phyloP scores from a whole-genome alignment of 2,329 filamentous ascomycete species.

The Neurospora sp. region DNA sequence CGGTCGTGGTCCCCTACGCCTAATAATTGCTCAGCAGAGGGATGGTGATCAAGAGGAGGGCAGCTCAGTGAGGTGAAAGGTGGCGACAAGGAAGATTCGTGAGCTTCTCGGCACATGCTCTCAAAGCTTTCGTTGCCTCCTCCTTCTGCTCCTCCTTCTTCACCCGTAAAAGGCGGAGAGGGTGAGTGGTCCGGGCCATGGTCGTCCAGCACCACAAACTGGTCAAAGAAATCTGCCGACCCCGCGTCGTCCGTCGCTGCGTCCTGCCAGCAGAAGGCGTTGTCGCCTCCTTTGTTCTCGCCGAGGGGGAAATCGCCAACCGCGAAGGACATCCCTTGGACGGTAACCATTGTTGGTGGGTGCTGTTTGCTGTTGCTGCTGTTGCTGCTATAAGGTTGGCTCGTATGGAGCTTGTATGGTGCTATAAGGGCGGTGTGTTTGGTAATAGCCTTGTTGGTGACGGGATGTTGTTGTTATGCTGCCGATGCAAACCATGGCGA shows the following conservation, averaged over 20 bases:
- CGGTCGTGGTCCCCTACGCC: not conserved
- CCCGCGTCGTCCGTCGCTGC: conserved; percentile 6
- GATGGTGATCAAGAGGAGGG: not conserved
- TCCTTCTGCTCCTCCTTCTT: not conserved
- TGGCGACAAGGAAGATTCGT: not conserved
- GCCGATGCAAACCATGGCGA: not conserved
- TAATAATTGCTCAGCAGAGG: not conserved
- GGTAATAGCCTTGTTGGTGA: conserved; percentile 2
- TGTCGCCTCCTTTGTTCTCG: conserved; percentile 17
- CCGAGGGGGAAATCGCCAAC: conserved; percentile 11
- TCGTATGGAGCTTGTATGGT: not conserved
- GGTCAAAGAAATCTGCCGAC: conserved; percentile 18
- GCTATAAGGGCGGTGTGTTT: not conserved
- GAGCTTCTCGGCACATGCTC: not conserved
- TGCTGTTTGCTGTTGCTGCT: not conserved
- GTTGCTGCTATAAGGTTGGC: not conserved
- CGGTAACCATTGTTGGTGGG: conserved; percentile 15
- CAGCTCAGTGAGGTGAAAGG: not conserved
- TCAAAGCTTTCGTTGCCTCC: not conserved
- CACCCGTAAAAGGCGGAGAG: not conserved
- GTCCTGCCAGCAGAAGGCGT: conserved; percentile 13
- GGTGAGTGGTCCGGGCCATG: conserved; percentile 7
- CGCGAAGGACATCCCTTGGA: conserved; percentile 13
- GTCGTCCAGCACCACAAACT: conserved; percentile 18
- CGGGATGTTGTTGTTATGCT: conserved; percentile 1